Percentiles rank a stretch among this genome's conserved stretches.
Conservation (phyloP, 257 asterid species). For the Striga asiatica region DNA sequence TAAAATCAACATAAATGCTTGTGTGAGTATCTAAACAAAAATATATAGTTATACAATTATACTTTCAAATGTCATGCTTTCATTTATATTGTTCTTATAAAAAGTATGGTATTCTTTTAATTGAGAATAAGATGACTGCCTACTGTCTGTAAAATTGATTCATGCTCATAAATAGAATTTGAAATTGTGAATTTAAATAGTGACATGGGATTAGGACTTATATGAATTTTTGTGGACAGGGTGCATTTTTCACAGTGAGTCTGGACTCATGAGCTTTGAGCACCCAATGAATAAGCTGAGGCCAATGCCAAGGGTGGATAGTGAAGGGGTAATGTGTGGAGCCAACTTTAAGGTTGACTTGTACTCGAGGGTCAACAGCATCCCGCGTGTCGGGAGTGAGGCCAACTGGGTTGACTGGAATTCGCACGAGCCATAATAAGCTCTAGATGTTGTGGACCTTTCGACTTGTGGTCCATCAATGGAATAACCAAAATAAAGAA, state of each 20-base stretch:
- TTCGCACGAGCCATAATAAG: neutral
- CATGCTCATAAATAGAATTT: no score
- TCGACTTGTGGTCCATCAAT: neutral
- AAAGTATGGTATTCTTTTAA: no score
- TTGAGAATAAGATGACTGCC: no score
- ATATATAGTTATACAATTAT: no score
- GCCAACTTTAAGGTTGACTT: conserved; percentile 67
- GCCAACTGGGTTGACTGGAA: conserved; percentile 64
- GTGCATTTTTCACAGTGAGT: conserved; percentile 68
- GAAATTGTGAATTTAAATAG: no score
- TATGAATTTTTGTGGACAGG: conserved; percentile 34
- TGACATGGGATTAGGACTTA: no score
- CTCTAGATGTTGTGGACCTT: neutral
- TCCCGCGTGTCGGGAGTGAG: conserved; percentile 80
- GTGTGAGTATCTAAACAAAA: no score
- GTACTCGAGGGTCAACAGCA: conserved; percentile 65
- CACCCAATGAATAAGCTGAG: conserved; percentile 70
- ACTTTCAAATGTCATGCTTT: no score
- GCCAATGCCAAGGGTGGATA: conserved; percentile 79
- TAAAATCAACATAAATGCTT: neutral
- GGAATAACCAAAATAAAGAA: neutral
- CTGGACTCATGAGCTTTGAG: conserved; percentile 81
- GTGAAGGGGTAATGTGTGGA: conserved; percentile 79
- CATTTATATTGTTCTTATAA: no score
- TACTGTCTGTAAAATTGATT: no score